A percentile compares a stretch with the other conserved stretches of the same genome.
Conservation (phyloP, 2,329 filamentous ascomycete genomes). For the Emergomyces pasteurianus region DNA sequence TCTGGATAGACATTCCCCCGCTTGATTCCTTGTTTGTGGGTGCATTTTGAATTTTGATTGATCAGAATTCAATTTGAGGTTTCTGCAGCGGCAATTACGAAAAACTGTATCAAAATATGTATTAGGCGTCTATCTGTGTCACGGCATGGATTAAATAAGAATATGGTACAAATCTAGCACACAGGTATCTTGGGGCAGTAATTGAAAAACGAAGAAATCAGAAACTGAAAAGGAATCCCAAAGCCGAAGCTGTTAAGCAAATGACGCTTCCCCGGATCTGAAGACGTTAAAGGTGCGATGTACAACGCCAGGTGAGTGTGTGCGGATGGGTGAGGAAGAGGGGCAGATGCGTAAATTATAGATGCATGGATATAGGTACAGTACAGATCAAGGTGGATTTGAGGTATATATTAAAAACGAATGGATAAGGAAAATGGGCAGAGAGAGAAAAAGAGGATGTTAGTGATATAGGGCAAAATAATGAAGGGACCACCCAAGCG, state of each 20-base stretch:
- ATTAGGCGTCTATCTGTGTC: background rate
- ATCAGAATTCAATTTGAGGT: background rate
- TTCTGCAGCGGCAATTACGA: no score
- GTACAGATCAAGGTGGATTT: background rate
- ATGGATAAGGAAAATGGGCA: background rate
- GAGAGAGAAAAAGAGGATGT: background rate
- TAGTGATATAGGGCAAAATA: background rate
- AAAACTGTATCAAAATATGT: background rate
- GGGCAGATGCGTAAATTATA: background rate
- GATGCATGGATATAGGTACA: background rate
- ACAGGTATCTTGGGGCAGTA: background rate
- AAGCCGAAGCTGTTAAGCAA: background rate
- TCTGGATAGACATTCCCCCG: background rate
- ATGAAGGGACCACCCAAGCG: background rate
- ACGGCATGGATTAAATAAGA: background rate
- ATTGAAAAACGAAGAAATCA: background rate
- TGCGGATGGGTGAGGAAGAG: background rate
- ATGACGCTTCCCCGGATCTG: background rate
- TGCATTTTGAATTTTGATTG: background rate
- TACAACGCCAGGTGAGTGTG: background rate
- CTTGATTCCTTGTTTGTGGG: background rate
- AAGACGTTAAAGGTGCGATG: background rate
- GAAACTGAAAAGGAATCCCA: background rate
- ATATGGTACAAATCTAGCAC: background rate
- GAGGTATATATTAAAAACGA: background rate